These are phyloP conservation scores for Agarophyton chilense DNA, from an alignment of 23 red algal genomes.

Conservation along the genomic window DNA sequence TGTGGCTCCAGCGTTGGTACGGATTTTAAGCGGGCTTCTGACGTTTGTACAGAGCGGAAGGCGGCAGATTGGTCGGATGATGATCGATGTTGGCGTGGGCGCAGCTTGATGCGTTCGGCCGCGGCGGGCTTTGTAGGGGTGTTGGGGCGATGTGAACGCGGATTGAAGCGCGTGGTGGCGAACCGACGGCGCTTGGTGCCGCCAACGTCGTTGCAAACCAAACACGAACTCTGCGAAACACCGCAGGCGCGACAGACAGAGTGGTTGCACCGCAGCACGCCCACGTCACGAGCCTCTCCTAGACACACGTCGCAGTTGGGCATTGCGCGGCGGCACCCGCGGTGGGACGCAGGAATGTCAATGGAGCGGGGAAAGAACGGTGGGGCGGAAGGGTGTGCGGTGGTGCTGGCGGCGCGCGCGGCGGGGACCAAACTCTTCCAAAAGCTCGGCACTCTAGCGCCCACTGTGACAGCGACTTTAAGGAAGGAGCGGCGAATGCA, in stretches of 20 bases:
- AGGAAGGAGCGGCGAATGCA: too few species aligned
- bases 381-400: neutral
- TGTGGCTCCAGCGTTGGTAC: neutral
- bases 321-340: neutral
- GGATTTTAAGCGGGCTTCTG: too few species aligned
- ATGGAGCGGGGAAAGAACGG: too few species aligned
- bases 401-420: neutral
- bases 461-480: too few species aligned
- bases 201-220: conserved; percentile 31
- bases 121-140: neutral
- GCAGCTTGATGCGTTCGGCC: neutral
- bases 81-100: neutral
- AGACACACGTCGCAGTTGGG: conserved; percentile 52
- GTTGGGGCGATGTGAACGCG: neutral
- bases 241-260: conserved; percentile 43
- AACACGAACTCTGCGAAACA: conserved; percentile 33
- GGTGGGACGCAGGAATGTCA: too few species aligned
- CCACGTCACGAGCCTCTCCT: conserved; percentile 38
- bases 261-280: conserved; percentile 28
- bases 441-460: too few species aligned
- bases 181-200: conserved; percentile 27
- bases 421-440: too few species aligned
- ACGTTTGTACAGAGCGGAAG: neutral
- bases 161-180: neutral
- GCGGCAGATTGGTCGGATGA: neutral